Percentiles rank a stretch among this genome's conserved stretches.
These are phyloP conservation scores for Coriaria nepalensis DNA, from an alignment of 306 rosid species.

Conservation along the genomic window DNA sequence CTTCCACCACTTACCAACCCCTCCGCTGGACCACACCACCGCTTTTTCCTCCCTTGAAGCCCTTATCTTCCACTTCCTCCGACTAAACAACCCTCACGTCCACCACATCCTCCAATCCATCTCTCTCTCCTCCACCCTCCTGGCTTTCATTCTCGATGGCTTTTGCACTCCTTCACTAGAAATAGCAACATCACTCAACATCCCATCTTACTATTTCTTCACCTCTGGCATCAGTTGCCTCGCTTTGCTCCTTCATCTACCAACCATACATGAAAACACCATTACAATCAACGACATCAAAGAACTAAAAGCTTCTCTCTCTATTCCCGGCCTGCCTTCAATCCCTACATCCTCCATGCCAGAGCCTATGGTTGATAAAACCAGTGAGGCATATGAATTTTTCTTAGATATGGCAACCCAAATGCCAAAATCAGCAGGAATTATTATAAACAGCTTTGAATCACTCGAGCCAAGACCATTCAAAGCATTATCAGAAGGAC, in stretches of 20 bases:
- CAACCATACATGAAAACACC: slow-evolving; percentile 12
- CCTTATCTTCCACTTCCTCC: neutral
- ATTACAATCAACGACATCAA: slow-evolving; percentile 12
- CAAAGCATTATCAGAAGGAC: slow-evolving; percentile 2
- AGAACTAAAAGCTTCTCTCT: too few species aligned
- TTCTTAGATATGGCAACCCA: slow-evolving; percentile 1
- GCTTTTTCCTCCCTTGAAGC: neutral
- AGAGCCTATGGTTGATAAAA: neutral
- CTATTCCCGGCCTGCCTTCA: slow-evolving; percentile 10
- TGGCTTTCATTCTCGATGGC: slow-evolving; percentile 31
- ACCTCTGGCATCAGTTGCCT: slow-evolving; percentile 21
- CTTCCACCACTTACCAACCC: slow-evolving; percentile 11
- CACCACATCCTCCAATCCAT: slow-evolving; percentile 9
- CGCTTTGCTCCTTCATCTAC: slow-evolving; percentile 5
- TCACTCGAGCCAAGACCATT: slow-evolving; percentile 2
- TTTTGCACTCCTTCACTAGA: slow-evolving; percentile 16
- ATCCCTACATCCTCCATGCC: slow-evolving; percentile 5
- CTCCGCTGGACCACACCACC: neutral
- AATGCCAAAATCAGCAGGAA: slow-evolving; percentile 5
- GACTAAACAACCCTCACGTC: slow-evolving; percentile 14
- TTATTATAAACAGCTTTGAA: slow-evolving; percentile 10
- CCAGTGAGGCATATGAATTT: neutral
- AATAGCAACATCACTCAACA: slow-evolving; percentile 14
- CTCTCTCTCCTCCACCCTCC: slow-evolving; percentile 8
- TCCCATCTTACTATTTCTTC: slow-evolving; percentile 25